These are phyloP conservation scores for Cucurbita moschata DNA, from an alignment of 306 rosid species.

Conservation along the genomic window DNA sequence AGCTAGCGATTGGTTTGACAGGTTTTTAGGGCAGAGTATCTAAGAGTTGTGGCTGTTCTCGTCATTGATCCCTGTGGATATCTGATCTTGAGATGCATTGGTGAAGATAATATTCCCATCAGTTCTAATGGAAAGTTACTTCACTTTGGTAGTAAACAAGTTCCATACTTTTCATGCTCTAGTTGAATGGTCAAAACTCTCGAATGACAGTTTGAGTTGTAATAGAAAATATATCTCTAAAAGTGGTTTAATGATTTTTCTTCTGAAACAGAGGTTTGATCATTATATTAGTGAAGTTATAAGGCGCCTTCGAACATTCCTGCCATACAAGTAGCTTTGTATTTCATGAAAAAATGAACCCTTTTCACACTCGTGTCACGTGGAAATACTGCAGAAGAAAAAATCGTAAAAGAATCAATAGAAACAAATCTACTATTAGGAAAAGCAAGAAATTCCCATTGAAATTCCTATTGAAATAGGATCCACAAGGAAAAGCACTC, in stretches of 20 bases:
- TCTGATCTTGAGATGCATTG: background rate
- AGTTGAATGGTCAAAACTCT: background rate
- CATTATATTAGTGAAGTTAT: no score
- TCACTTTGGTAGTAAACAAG: background rate
- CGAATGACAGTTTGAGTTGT: no score
- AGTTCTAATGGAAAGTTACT: no score
- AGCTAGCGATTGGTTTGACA: conserved; percentile 72
- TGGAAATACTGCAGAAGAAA: background rate
- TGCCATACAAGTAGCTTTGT: background rate
- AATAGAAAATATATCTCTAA: no score
- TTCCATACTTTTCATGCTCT: background rate
- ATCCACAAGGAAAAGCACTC: no score
- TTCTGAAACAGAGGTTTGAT: background rate
- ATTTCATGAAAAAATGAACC: background rate
- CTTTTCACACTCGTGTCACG: no score
- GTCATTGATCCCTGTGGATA: background rate
- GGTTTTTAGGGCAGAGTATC: conserved; percentile 14
- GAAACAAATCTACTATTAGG: no score
- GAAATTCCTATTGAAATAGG: no score
- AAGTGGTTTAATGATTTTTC: background rate
- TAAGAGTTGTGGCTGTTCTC: background rate
- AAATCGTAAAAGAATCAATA: no score
- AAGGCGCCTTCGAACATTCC: background rate
- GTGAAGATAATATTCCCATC: background rate
- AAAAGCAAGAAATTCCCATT: no score